Evolutionary conservation across 1,284 basidiomycete genomes (phyloP).

Genomic region (Trichosporon faecale): DNA sequence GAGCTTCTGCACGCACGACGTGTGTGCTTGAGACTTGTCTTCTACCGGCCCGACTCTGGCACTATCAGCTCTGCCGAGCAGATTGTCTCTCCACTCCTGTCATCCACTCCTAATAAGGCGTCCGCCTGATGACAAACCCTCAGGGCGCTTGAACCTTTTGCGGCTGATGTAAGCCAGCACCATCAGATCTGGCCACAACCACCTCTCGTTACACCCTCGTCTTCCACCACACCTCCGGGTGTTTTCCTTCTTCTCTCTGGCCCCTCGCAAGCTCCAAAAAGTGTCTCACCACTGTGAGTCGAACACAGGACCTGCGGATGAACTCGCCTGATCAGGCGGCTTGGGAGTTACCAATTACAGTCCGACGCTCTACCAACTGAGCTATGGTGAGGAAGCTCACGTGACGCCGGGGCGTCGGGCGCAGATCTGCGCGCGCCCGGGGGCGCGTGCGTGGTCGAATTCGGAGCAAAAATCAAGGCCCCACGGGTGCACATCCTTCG

Average conservation of each 20-base stretch:
- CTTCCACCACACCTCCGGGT: not conserved
- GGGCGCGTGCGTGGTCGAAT: not conserved
- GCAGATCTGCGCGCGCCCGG: not conserved
- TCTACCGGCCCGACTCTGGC: no score
- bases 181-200: not conserved
- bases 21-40: no score
- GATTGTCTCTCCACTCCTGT: no score
- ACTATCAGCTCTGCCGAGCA: no score
- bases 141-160: no score
- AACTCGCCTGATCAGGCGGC: no score
- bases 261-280: not conserved
- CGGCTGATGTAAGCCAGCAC: no score
- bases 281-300: slow-evolving; percentile 5
- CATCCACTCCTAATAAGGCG: no score
- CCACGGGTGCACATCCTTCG: not conserved
- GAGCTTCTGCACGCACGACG: not conserved
- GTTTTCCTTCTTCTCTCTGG: not conserved
- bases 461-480: no score
- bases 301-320: slow-evolving; percentile 1
- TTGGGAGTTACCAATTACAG: not conserved
- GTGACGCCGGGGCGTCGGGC: not conserved
- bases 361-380: not conserved
- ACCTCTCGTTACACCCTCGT: not conserved
- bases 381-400: not conserved
- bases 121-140: no score